Conservation (phyloP, 169 alveolate genomes). For the Perkinsus chesapeaki region DNA sequence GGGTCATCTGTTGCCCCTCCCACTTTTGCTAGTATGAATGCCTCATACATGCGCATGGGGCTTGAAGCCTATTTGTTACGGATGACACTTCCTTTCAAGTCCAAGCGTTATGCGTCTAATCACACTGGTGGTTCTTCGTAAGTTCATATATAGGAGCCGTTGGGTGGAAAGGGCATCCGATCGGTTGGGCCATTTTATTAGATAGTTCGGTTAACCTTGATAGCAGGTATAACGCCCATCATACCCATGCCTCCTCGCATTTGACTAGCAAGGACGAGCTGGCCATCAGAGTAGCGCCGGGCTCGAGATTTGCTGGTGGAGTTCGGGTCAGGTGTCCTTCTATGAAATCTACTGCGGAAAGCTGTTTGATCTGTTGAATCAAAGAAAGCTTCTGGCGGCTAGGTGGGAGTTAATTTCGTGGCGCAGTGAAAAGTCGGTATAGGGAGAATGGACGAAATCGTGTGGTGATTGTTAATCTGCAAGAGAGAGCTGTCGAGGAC, state of each 20-base stretch:
- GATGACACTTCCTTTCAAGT: no score
- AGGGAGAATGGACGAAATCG: conserved; percentile 83
- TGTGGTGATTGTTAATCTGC: conserved; percentile 85
- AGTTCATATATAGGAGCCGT: no score
- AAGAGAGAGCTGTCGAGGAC: conserved; percentile 66
- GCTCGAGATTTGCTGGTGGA: background rate
- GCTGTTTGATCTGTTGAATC: conserved; percentile 93
- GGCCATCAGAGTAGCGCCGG: background rate
- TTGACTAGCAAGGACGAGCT: conserved; percentile 11
- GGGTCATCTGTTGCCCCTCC: no score
- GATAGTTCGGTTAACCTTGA: no score
- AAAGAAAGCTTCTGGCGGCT: conserved; percentile 45
- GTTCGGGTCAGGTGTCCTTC: conserved; percentile 76
- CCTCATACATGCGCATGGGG: no score
- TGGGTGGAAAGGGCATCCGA: no score
- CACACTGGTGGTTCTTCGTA: no score
- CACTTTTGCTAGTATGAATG: no score
- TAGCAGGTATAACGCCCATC: no score
- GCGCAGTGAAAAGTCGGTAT: conserved; percentile 53
- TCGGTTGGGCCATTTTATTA: no score
- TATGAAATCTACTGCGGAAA: conserved; percentile 98
- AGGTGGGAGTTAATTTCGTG: background rate
- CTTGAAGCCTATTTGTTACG: no score
- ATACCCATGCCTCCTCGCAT: background rate
- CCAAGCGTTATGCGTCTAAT: no score